These are phyloP conservation scores for Sphagnum fallax DNA, from an alignment of 228 moss, liverwort and hornwort species.

Conservation along the genomic window DNA sequence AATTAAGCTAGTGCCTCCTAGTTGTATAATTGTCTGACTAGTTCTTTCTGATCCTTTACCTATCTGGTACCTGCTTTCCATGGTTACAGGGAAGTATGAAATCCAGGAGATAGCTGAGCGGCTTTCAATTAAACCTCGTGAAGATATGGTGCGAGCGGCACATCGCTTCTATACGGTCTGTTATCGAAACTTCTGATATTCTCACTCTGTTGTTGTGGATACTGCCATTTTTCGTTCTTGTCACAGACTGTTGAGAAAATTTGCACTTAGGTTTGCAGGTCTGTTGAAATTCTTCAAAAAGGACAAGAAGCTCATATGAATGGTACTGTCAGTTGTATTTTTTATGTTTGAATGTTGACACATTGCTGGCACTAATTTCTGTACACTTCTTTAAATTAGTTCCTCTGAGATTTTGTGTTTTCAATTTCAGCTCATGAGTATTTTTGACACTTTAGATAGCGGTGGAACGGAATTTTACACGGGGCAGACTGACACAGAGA, in stretches of 20 bases:
- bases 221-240: not conserved
- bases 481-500: slow-evolving; percentile 92
- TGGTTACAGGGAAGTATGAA: slow-evolving; percentile 71
- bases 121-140: slow-evolving; percentile 77
- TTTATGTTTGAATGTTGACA: too few relatives aligned
- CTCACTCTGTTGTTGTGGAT: not conserved
- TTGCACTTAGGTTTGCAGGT: not conserved
- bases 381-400: too few relatives aligned
- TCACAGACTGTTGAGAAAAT: not conserved
- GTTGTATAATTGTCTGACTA: too few relatives aligned
- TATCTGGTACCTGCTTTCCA: not conserved
- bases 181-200: slow-evolving; percentile 5
- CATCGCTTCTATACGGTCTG: slow-evolving; percentile 96
- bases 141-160: slow-evolving; percentile 85
- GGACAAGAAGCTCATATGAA: too few relatives aligned
- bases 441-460: slow-evolving; percentile 57
- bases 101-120: slow-evolving; percentile 90
- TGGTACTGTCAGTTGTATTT: too few relatives aligned
- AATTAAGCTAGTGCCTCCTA: too few relatives aligned
- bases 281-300: not conserved
- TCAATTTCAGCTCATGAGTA: slow-evolving; percentile 2
- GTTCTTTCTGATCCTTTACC: too few relatives aligned
- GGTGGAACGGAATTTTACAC: slow-evolving; percentile 94
- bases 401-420: too few relatives aligned
- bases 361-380: too few relatives aligned